Evolutionary conservation across 768 basidiomycete species (phyloP).

Genomic region (Nevesoporus exiguus): DNA sequence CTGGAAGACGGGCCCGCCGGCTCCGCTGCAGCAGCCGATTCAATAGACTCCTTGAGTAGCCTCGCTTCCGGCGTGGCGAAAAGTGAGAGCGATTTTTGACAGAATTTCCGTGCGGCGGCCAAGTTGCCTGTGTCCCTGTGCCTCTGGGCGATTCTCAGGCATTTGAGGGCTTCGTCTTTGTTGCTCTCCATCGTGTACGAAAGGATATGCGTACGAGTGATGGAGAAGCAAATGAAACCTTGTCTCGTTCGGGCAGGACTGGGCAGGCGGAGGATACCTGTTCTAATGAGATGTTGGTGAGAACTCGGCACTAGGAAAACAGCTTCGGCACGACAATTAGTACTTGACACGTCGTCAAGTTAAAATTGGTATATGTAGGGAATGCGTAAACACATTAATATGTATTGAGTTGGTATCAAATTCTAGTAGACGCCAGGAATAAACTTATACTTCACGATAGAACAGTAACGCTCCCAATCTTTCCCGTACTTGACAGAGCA

Average conservation of each 20-base stretch:
- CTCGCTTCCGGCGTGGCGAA: constrained; percentile 76
- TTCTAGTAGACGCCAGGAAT: constrained; percentile 80
- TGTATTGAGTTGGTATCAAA: constrained; percentile 14
- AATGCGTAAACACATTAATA: neutral
- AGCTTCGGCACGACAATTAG: constrained; percentile 1
- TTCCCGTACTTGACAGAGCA: constrained; percentile 91
- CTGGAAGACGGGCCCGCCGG: constrained; percentile 41
- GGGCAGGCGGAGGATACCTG: neutral
- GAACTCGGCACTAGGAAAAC: constrained; percentile 14
- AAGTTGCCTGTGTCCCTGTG: constrained; percentile 71
- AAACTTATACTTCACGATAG: constrained; percentile 86
- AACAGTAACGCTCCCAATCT: constrained; percentile 90
- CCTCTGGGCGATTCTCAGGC: constrained; percentile 73
- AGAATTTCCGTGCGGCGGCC: constrained; percentile 81
- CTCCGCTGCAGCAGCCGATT: constrained; percentile 42
- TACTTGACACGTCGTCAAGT: constrained; percentile 9
- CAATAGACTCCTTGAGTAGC: constrained; percentile 63
- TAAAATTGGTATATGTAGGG: neutral
- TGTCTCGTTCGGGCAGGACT: neutral
- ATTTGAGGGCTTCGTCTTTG: constrained; percentile 85
- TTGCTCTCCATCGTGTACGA: constrained; percentile 69
- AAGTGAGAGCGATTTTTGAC: constrained; percentile 80
- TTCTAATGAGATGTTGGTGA: constrained; percentile 20
- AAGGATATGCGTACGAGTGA: constrained; percentile 5
- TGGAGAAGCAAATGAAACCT: constrained; percentile 7